phyloP scores from a whole-genome alignment of 441 rosid species.

The Kokia cookei region DNA sequence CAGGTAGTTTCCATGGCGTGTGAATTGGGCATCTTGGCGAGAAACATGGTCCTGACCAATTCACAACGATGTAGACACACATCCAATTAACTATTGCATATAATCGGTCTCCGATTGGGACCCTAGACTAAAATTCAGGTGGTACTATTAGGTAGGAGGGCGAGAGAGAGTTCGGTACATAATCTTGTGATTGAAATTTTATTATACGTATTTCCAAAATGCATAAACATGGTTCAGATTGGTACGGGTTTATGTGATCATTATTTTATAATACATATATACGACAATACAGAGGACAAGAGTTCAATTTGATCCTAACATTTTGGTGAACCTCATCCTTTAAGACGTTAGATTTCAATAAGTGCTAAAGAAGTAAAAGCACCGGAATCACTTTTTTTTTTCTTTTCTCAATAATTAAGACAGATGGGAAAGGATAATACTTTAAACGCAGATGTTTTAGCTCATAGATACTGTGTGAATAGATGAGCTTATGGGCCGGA shows the following conservation, averaged over 20 bases:
- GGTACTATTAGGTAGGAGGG: background rate
- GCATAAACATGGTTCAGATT: too few species aligned
- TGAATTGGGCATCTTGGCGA: constrained; percentile 9
- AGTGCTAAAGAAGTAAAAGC: background rate
- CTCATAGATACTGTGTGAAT: too few species aligned
- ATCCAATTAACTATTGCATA: background rate
- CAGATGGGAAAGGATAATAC: background rate
- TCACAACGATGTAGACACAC: background rate
- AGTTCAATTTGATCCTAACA: background rate
- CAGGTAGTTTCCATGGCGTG: background rate
- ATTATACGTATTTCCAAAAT: too few species aligned
- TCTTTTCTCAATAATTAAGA: background rate
- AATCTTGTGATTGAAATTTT: too few species aligned
- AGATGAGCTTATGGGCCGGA: too few species aligned
- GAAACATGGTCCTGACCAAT: constrained; percentile 10
- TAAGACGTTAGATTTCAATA: background rate
- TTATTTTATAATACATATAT: background rate
- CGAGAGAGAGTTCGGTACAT: background rate
- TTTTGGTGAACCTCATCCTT: background rate
- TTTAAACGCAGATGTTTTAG: background rate
- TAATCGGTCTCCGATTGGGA: background rate
- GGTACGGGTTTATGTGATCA: background rate
- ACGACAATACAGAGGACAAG: background rate
- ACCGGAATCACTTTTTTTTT: background rate
- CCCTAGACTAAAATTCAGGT: background rate